Percentiles rank a stretch among this genome's conserved stretches.
These are phyloP conservation scores for Pisolithus microcarpus DNA, from an alignment of 768 basidiomycete genomes.

Conservation along the genomic window DNA sequence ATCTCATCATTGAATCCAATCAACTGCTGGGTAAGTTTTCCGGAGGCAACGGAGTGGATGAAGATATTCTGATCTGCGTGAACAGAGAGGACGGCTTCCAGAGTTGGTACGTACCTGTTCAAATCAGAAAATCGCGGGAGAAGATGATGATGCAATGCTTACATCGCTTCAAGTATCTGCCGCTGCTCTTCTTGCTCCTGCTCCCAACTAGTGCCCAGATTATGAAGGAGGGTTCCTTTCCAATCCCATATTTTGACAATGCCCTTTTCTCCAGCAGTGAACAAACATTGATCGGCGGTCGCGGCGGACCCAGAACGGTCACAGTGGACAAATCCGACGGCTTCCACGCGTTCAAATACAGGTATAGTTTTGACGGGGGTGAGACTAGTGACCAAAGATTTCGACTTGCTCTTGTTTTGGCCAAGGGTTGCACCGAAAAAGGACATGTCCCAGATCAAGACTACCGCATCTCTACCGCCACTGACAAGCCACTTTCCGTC, in stretches of 20 bases:
- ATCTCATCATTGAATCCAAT: constrained; percentile 99
- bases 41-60: constrained; percentile 73
- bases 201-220: constrained; percentile 41
- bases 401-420: constrained; percentile 40
- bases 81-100: constrained; percentile 65
- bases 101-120: constrained; percentile 59
- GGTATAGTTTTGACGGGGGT: constrained; percentile 73
- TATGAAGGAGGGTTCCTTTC: constrained; percentile 53
- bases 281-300: constrained; percentile 52
- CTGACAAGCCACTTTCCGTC: constrained; percentile 90
- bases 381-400: constrained; percentile 43
- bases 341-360: constrained; percentile 79
- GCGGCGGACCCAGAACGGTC: constrained; percentile 39
- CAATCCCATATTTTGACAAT: constrained; percentile 81
- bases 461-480: constrained; percentile 89
- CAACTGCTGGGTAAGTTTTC: constrained; percentile 65
- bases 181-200: constrained; percentile 69
- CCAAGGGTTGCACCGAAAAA: constrained; percentile 10
- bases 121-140: constrained; percentile 11
- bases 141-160: constrained; percentile 28
- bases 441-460: constrained; percentile 83
- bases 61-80: constrained; percentile 98
- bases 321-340: constrained; percentile 61
- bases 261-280: constrained; percentile 90
- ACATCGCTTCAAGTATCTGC: constrained; percentile 82